These are phyloP conservation scores for Acanthamoeba triangularis DNA, from an alignment of 208 protist genomes.

Conservation along the genomic window DNA sequence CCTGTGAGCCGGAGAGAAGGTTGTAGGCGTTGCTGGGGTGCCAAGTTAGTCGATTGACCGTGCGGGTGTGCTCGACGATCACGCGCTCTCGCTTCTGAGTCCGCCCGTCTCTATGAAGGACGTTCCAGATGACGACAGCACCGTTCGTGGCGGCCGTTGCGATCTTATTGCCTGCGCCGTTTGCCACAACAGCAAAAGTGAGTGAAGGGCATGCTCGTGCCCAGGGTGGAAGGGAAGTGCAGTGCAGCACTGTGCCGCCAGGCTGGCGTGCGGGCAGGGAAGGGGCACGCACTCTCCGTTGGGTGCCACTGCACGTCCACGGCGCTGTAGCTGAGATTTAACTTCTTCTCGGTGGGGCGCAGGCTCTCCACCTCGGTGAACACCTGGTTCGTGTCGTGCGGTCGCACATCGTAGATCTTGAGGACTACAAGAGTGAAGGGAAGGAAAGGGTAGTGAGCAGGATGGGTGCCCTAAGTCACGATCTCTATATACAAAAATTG, in stretches of 20 bases:
- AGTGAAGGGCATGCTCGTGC: neutral
- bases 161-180: constrained; percentile 84
- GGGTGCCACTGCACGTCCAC: constrained; percentile 83
- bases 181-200: neutral
- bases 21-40: constrained; percentile 84
- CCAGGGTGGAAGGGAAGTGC: neutral
- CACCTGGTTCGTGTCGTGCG: constrained; percentile 60
- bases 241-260: neutral
- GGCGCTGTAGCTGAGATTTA: constrained; percentile 83
- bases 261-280: neutral
- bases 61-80: constrained; percentile 86
- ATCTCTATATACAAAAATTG: neutral
- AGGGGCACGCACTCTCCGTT: constrained; percentile 69
- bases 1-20: constrained; percentile 88
- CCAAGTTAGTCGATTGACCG: constrained; percentile 87
- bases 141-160: constrained; percentile 91
- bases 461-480: neutral
- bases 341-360: constrained; percentile 53
- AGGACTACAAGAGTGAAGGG: constrained; percentile 70
- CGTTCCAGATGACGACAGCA: constrained; percentile 89
- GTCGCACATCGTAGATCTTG: constrained; percentile 78
- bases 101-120: constrained; percentile 76
- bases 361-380: constrained; percentile 57
- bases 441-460: neutral
- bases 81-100: constrained; percentile 83